Evolutionary conservation across 1,284 basidiomycete genomes (phyloP).

Genomic region (Sphaerobolus stellatus): DNA sequence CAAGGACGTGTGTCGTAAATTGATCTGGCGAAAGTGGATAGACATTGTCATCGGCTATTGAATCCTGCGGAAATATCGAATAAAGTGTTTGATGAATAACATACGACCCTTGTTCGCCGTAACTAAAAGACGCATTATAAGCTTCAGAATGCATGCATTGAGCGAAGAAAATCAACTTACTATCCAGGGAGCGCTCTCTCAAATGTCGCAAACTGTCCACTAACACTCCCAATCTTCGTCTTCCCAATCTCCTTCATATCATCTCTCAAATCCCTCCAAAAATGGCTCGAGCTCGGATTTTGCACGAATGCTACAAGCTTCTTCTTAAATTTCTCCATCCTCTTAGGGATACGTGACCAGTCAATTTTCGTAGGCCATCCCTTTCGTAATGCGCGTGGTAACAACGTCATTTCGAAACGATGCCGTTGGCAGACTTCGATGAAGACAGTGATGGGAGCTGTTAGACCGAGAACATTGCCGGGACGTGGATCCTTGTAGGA

Average conservation of each 20-base stretch:
- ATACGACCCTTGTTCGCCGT: constrained; percentile 75
- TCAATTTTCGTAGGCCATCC: constrained; percentile 76
- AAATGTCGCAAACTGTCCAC: constrained; percentile 71
- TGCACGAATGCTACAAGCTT: constrained; percentile 51
- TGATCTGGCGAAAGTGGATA: constrained; percentile 65
- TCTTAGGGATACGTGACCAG: constrained; percentile 51
- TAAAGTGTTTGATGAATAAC: constrained; percentile 76
- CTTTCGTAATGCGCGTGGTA: constrained; percentile 63
- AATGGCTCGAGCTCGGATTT: constrained; percentile 51
- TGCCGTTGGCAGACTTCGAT: constrained; percentile 73
- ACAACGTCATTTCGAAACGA: constrained; percentile 64
- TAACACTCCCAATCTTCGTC: constrained; percentile 61
- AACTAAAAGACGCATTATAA: constrained; percentile 43
- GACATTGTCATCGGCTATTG: constrained; percentile 50
- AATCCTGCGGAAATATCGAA: constrained; percentile 65
- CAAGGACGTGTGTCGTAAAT: constrained; percentile 69
- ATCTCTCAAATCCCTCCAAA: constrained; percentile 64
- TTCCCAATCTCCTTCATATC: constrained; percentile 63
- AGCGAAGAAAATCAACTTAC: constrained; percentile 46
- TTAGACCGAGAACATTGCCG: constrained; percentile 65
- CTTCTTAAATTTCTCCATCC: constrained; percentile 50
- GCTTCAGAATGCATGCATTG: constrained; percentile 6
- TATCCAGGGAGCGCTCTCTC: constrained; percentile 79
- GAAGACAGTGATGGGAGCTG: constrained; percentile 59
- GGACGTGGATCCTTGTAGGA: constrained; percentile 62